Conservation (phyloP, 345 rosid genomes). For the Aurinia saxatilis region DNA sequence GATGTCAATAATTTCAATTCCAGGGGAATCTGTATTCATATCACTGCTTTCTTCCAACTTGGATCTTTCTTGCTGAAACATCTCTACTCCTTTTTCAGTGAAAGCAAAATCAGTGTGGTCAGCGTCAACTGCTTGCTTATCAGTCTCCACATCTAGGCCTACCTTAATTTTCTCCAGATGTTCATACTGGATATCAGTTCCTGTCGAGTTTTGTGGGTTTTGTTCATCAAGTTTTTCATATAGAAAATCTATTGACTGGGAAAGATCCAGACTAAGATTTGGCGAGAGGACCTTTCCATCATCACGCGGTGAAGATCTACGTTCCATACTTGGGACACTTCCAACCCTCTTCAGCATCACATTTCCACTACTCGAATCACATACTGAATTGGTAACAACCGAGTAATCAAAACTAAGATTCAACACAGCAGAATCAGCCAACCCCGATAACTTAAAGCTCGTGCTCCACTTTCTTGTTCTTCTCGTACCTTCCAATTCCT, state of each 20-base stretch:
- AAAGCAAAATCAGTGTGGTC: constrained; percentile 33
- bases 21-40: constrained; percentile 20
- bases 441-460: constrained; percentile 55
- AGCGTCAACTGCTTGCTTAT: constrained; percentile 25
- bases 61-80: constrained; percentile 27
- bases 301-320: constrained; percentile 25
- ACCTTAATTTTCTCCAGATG: constrained; percentile 9
- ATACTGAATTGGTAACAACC: constrained; percentile 28
- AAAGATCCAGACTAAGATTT: constrained; percentile 46
- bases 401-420: constrained; percentile 69
- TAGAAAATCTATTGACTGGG: constrained; percentile 51
- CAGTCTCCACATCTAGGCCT: constrained; percentile 23
- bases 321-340: constrained; percentile 43
- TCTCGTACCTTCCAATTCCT: constrained; percentile 59
- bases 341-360: constrained; percentile 39
- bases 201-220: constrained; percentile 26
- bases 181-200: background rate
- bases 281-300: constrained; percentile 40
- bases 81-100: constrained; percentile 45
- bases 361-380: constrained; percentile 18
- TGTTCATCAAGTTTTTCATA: constrained; percentile 56
- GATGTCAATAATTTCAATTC: constrained; percentile 44
- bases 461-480: constrained; percentile 65
- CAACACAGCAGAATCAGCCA: constrained; percentile 57
- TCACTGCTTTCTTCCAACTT: constrained; percentile 22